Percentiles rank a stretch among this genome's conserved stretches.
Evolutionary conservation across 371 early-diverging fungal species (phyloP).

Genomic region (Saksenaea oblongispora): DNA sequence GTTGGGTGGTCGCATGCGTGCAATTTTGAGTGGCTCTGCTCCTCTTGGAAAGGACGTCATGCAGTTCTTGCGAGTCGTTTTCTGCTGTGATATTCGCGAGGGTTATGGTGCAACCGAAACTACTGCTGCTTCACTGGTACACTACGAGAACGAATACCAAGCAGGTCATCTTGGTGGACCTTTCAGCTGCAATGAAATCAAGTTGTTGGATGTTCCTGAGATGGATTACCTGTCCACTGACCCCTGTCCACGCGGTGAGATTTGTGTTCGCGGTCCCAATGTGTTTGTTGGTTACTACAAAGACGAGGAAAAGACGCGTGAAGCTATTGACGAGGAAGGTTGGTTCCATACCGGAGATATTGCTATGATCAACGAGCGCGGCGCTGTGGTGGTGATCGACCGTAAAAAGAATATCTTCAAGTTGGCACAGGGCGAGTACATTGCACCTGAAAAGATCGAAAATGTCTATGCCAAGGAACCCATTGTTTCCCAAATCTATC

Average conservation of each 20-base stretch:
- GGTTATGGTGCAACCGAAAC: constrained; percentile 96
- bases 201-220: constrained; percentile 90
- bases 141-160: constrained; percentile 42
- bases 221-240: constrained; percentile 83
- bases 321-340: constrained; percentile 81
- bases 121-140: constrained; percentile 58
- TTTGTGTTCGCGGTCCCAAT: constrained; percentile 85
- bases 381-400: constrained; percentile 82
- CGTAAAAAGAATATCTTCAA: constrained; percentile 99
- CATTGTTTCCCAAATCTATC: constrained; percentile 64
- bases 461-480: constrained; percentile 59
- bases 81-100: constrained; percentile 65
- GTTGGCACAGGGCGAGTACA: constrained; percentile 90
- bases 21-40: constrained; percentile 87
- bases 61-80: constrained; percentile 85
- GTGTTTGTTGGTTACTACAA: constrained; percentile 88
- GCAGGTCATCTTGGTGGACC: constrained; percentile 81
- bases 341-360: constrained; percentile 97
- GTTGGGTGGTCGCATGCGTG: constrained; percentile 88
- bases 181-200: constrained; percentile 66
- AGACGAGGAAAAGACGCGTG: constrained; percentile 80
- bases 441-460: constrained; percentile 97
- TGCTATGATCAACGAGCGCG: constrained; percentile 75
- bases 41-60: constrained; percentile 87
- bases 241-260: constrained; percentile 88